phyloP scores from a whole-genome alignment of 2,329 filamentous ascomycete genomes.

The Hypoxylon sp. region DNA sequence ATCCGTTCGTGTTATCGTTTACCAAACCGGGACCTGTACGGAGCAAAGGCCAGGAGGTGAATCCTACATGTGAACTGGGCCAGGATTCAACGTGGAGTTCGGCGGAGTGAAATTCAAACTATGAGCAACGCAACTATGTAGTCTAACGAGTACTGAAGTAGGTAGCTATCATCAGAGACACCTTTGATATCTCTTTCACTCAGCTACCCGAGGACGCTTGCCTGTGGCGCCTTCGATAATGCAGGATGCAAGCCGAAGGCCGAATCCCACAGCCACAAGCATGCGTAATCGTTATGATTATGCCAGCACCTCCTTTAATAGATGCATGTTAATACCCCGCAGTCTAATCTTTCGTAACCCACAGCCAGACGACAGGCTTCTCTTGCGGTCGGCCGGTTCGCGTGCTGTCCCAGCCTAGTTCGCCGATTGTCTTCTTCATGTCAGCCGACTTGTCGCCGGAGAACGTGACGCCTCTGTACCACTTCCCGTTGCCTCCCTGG shows the following conservation, averaged over 20 bases:
- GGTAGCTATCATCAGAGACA: neutral
- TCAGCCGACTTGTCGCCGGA: constrained; percentile 57
- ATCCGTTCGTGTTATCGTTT: neutral
- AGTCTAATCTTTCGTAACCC: constrained; percentile 60
- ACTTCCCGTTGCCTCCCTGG: constrained; percentile 62
- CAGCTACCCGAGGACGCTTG: neutral
- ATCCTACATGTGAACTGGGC: neutral
- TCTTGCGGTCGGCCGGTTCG: constrained; percentile 56
- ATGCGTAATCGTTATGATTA: too few relatives aligned
- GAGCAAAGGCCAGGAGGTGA: neutral
- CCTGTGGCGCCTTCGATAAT: neutral
- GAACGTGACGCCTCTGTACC: constrained; percentile 64
- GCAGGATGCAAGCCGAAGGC: neutral
- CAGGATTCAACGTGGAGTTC: neutral
- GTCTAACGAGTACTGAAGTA: too few relatives aligned
- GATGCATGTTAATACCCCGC: neutral
- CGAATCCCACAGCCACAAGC: neutral
- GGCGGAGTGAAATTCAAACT: neutral
- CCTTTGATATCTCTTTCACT: neutral
- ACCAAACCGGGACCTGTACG: neutral
- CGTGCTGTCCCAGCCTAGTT: constrained; percentile 66
- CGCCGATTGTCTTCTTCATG: constrained; percentile 58
- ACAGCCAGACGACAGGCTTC: constrained; percentile 67
- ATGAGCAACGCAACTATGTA: constrained; percentile 4
- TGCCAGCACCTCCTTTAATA: neutral